These are phyloP conservation scores for Avena insularis DNA, from an alignment of 176 grass and related monocot species.

Conservation along the genomic window DNA sequence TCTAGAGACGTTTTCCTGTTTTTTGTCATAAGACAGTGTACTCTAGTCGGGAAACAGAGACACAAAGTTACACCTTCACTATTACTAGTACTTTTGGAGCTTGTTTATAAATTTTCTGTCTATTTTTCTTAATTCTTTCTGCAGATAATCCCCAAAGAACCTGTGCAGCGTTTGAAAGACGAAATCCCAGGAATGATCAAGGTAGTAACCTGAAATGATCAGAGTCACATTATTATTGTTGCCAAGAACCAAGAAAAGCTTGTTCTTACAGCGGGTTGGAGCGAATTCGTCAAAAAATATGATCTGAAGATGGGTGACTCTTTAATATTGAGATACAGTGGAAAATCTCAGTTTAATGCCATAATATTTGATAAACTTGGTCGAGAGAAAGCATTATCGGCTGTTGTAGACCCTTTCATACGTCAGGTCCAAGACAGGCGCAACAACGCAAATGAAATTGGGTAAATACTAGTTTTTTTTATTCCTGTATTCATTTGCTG, in stretches of 20 bases:
- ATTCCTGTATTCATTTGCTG: neutral
- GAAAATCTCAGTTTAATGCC: neutral
- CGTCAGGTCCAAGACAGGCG: neutral
- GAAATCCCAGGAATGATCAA: neutral
- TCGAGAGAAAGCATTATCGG: conserved; percentile 11
- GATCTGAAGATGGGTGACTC: neutral
- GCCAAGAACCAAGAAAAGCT: neutral
- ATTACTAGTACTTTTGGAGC: neutral
- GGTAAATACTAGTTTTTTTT: neutral
- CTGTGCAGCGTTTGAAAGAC: neutral
- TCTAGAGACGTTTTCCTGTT: too few species aligned
- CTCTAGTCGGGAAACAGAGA: too few species aligned
- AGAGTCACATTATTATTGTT: neutral
- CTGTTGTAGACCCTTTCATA: neutral
- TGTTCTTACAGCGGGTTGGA: conserved; percentile 5
- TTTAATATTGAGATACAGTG: neutral
- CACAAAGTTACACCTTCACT: neutral
- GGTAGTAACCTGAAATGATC: neutral
- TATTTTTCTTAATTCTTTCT: neutral
- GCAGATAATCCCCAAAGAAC: neutral
- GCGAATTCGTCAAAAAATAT: neutral
- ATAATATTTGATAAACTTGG: conserved; percentile 11
- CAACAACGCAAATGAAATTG: neutral
- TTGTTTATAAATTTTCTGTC: neutral
- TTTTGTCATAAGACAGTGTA: too few species aligned